Evolutionary conservation across 257 asterid genomes (phyloP), one percentile per base, ranked within the genome.

Genomic region (Perilla frutescens): DNA sequence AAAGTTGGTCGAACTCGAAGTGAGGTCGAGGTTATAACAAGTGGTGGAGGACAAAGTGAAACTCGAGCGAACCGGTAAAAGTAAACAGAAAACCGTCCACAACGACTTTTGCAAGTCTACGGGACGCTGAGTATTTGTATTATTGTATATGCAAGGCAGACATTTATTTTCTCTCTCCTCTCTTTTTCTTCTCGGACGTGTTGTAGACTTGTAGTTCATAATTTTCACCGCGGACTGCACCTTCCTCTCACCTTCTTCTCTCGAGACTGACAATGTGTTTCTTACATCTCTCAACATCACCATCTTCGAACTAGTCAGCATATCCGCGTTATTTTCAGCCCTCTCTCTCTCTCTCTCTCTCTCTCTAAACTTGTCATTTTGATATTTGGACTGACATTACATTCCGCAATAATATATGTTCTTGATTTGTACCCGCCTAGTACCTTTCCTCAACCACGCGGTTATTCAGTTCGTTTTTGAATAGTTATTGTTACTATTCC

Each of bases 401-500:
- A 20, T 70, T 32, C 63, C 7, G 49, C 58, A 51, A 40, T 49
- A 47, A 43, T 62, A 12, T 53, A 14, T 20, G 12, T 49, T 70
- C 66, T 76, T 64, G 56, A 56, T 68, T 48, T 37, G 54, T 29
- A 73, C 65, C 62, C 73, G 29, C 29, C 7, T 15, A 6, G 75
- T 76, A 70, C 39, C 55, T 75, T 75, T 75, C 80, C 56, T 11
- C 37, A 12, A 51, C 72, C 56, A 81, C 91, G 88, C 88, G 91
- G 81, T 80, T 56, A 20, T 60, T 81, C 80, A 29, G 66, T 78
- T 72, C 36, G 32, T 68, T 82, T 66, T 82, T 66, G 80, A 45
- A 72, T 63, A 4, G 51, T 72, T 67, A 26, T 32, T 31, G 49
- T 51, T 40, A 31, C 48, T 51, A 32, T 15, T 7, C 14, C 26